phyloP scores from a whole-genome alignment of 2,329 filamentous ascomycete species.

The Helotiales sp. region DNA sequence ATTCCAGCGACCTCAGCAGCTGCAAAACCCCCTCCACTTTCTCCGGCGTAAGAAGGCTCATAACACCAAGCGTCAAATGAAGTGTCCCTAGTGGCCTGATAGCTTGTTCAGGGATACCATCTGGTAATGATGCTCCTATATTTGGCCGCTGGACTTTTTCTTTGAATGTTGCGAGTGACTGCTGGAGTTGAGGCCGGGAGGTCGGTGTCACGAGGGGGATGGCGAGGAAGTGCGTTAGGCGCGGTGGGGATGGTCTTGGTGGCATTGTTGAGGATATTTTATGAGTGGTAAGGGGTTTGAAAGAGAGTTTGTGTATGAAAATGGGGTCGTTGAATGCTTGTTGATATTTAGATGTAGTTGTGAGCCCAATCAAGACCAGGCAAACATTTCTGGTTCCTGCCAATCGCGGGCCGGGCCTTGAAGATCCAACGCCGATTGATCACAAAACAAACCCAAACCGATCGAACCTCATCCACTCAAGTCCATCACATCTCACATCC shows the following conservation, averaged over 20 bases:
- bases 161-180: constrained; percentile 58
- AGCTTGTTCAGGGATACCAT: constrained; percentile 66
- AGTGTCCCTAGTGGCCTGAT: constrained; percentile 79
- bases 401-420: neutral
- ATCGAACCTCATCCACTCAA: too few relatives aligned
- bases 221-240: constrained; percentile 76
- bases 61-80: constrained; percentile 86
- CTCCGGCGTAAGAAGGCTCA: constrained; percentile 67
- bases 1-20: constrained; percentile 52
- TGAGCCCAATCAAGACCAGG: neutral
- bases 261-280: neutral
- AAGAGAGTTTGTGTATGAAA: neutral
- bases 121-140: constrained; percentile 45
- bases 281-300: neutral
- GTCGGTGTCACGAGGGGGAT: constrained; percentile 69
- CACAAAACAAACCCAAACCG: neutral
- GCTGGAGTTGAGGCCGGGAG: constrained; percentile 69
- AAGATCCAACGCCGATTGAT: neutral
- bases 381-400: too few relatives aligned
- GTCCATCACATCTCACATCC: neutral
- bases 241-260: constrained; percentile 38
- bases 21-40: constrained; percentile 52
- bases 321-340: neutral
- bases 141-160: constrained; percentile 50
- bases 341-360: neutral